These are phyloP conservation scores for Aspergillus sergii DNA, from an alignment of 2,329 filamentous ascomycete species.

Conservation along the genomic window DNA sequence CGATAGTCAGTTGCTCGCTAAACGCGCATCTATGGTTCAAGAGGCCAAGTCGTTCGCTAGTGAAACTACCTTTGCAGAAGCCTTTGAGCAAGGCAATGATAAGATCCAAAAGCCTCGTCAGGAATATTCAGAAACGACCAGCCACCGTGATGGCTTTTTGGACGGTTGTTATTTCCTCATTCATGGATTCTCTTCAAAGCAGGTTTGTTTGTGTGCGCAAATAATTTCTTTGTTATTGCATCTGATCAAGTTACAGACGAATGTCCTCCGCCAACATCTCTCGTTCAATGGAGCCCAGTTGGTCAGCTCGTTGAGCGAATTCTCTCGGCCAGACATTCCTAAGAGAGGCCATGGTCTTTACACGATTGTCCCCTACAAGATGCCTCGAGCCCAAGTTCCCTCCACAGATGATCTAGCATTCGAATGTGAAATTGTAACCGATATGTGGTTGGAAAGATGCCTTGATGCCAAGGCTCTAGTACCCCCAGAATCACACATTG, in stretches of 20 bases:
- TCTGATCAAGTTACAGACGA: constrained; percentile 30
- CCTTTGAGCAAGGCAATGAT: constrained; percentile 16
- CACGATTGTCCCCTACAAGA: constrained; percentile 44
- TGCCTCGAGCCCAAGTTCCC: constrained; percentile 35
- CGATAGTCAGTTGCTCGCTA: constrained; percentile 18
- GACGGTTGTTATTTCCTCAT: constrained; percentile 60
- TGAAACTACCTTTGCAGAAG: constrained; percentile 37
- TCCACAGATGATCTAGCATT: constrained; percentile 44
- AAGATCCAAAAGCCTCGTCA: constrained; percentile 11
- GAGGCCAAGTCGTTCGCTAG: constrained; percentile 42
- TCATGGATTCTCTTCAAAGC: constrained; percentile 59
- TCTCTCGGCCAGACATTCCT: constrained; percentile 36
- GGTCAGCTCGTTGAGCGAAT: constrained; percentile 36
- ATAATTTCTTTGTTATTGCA: neutral
- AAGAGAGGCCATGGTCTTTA: constrained; percentile 39
- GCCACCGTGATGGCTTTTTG: constrained; percentile 54
- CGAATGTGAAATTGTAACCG: constrained; percentile 66
- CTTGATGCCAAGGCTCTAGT: constrained; percentile 74
- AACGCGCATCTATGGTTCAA: constrained; percentile 30
- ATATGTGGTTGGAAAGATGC: constrained; percentile 92
- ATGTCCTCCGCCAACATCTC: constrained; percentile 44
- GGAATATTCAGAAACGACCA: constrained; percentile 15
- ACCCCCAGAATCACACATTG: constrained; percentile 68
- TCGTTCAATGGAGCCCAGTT: constrained; percentile 44
- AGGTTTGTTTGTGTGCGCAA: constrained; percentile 49